Conservation (phyloP, 805 yeast genomes). For the Candida nitratophila region DNA sequence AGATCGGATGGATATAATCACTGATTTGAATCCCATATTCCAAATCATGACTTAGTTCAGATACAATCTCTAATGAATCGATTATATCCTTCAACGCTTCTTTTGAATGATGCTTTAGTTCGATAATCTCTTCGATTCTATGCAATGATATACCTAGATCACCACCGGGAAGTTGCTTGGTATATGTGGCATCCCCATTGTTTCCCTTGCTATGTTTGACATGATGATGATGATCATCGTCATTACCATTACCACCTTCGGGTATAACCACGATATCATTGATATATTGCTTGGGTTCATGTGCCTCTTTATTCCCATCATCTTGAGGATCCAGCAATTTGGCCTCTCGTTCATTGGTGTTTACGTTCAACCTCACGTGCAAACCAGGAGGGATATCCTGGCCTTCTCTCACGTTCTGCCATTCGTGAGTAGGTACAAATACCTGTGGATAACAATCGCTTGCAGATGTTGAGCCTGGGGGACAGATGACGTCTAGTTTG, state of each 20-base stretch:
- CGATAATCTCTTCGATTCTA: background rate
- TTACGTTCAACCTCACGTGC: slow-evolving; percentile 67
- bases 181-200: no score
- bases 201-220: no score
- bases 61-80: slow-evolving; percentile 33
- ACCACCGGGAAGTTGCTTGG: background rate
- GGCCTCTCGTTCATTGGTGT: slow-evolving; percentile 67
- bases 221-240: no score
- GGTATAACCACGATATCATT: background rate
- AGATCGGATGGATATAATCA: slow-evolving; percentile 24
- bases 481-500: slow-evolving; percentile 29
- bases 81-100: background rate
- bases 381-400: slow-evolving; percentile 78
- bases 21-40: slow-evolving; percentile 51
- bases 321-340: slow-evolving; percentile 27
- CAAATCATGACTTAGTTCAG: slow-evolving; percentile 61
- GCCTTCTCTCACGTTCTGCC: slow-evolving; percentile 65
- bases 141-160: background rate
- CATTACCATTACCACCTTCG: background rate
- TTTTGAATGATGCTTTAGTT: background rate
- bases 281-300: background rate
- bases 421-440: slow-evolving; percentile 58
- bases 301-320: background rate
- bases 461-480: slow-evolving; percentile 27
- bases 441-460: slow-evolving; percentile 54